These are phyloP conservation scores for Coemansia sp. DNA, from an alignment of 192 early-diverging fungal species.

Conservation along the genomic window DNA sequence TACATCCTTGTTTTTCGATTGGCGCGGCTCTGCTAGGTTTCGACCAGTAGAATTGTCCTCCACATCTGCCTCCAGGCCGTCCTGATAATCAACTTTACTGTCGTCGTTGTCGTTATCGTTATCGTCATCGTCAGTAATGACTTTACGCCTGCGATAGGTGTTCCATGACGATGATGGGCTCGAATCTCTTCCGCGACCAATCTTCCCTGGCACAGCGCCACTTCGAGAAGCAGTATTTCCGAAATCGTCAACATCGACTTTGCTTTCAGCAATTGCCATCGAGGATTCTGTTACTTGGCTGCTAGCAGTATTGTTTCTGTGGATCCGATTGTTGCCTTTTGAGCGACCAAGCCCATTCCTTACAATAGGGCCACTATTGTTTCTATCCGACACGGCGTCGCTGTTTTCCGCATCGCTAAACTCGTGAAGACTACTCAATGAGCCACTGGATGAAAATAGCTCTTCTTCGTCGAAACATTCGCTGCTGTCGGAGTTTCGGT, in stretches of 20 bases:
- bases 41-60: conserved; percentile 8
- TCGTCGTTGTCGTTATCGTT: conserved; percentile 11
- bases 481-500: conserved; percentile 7
- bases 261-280: conserved; percentile 23
- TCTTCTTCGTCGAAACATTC: conserved; percentile 45
- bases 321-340: not conserved
- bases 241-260: conserved; percentile 31
- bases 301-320: not conserved
- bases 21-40: not conserved
- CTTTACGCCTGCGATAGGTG: conserved; percentile 22
- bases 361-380: conserved; percentile 29
- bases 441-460: conserved; percentile 46
- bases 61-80: conserved; percentile 11
- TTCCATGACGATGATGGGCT: conserved; percentile 16
- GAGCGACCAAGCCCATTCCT: conserved; percentile 20
- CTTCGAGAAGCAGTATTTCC: not conserved
- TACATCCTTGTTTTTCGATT: not conserved
- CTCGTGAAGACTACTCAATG: conserved; percentile 48
- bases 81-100: not conserved
- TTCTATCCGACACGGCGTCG: not conserved
- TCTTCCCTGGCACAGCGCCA: not conserved
- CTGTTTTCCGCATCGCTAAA: conserved; percentile 35
- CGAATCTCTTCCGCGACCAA: conserved; percentile 1
- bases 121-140: conserved; percentile 43
- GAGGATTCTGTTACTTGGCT: conserved; percentile 6